These are phyloP conservation scores for Rutidosis leptorrhynchoides DNA, from an alignment of 129 eudicot genomes.

Conservation along the genomic window DNA sequence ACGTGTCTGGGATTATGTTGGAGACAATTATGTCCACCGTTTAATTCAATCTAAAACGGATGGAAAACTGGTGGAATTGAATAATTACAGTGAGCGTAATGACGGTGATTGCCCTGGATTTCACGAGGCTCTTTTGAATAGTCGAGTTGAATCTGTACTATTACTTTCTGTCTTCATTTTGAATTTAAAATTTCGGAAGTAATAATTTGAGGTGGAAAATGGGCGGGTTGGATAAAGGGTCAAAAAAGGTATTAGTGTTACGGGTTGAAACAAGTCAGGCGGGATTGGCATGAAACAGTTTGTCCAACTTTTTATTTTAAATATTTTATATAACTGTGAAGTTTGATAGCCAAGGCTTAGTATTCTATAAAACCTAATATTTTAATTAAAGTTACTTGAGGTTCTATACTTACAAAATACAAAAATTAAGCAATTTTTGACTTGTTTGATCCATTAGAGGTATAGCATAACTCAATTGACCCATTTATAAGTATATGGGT, in stretches of 20 bases:
- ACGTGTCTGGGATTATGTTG: constrained; percentile 96
- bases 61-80: constrained; percentile 92
- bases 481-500: background rate
- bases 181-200: background rate
- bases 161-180: background rate
- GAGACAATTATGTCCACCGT: constrained; percentile 94
- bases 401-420: background rate
- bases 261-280: background rate
- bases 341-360: background rate
- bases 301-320: background rate
- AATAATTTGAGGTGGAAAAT: background rate
- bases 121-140: constrained; percentile 58
- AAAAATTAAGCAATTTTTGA: background rate
- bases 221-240: background rate
- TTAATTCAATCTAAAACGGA: constrained; percentile 96
- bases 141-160: constrained; percentile 80
- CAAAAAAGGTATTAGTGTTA: background rate
- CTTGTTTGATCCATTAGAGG: background rate
- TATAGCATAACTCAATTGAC: background rate
- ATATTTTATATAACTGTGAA: background rate
- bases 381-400: background rate
- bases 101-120: constrained; percentile 49
- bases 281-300: background rate
- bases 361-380: background rate
- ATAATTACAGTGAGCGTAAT: constrained; percentile 48